Conservation (phyloP, 192 early-diverging fungal genomes). For the Entophlyctis luteolus region DNA sequence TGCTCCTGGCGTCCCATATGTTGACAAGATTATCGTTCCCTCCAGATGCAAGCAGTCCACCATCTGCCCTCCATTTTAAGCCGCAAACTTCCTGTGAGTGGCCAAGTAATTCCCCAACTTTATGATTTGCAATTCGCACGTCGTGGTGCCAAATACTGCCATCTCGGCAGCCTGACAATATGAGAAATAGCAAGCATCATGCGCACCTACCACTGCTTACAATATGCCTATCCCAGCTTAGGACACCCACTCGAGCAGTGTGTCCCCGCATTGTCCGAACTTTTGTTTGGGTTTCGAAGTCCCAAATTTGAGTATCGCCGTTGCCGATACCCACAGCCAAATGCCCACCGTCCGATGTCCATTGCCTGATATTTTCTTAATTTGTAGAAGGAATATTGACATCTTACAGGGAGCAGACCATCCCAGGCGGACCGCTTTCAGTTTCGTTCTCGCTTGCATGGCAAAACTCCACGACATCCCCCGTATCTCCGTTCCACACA, state of each 20-base stretch:
- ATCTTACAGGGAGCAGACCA: slow-evolving; percentile 1
- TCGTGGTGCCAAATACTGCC: slow-evolving; percentile 94
- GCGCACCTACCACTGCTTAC: slow-evolving; percentile 52
- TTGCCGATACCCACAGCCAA: slow-evolving; percentile 65
- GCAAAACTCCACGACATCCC: slow-evolving; percentile 46
- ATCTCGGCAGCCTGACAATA: slow-evolving; percentile 66
- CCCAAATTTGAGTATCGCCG: slow-evolving; percentile 90
- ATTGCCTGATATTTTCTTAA: slow-evolving; percentile 21
- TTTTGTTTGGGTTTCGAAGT: slow-evolving; percentile 67
- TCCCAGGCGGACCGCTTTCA: slow-evolving; percentile 19
- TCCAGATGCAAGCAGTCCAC: slow-evolving; percentile 47
- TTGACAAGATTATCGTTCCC: slow-evolving; percentile 61
- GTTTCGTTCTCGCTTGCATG: slow-evolving; percentile 26
- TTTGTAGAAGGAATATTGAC: background rate
- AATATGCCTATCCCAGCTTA: slow-evolving; percentile 81
- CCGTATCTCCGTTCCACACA: slow-evolving; percentile 54
- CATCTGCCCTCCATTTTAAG: slow-evolving; percentile 51
- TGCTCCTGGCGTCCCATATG: slow-evolving; percentile 53
- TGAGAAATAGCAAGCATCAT: background rate
- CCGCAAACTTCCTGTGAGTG: slow-evolving; percentile 67
- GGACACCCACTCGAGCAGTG: slow-evolving; percentile 71
- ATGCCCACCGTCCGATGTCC: slow-evolving; percentile 44
- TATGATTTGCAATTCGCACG: slow-evolving; percentile 80
- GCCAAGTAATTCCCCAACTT: slow-evolving; percentile 61
- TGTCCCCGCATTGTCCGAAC: slow-evolving; percentile 83